A percentile compares a stretch with the other conserved stretches of the same genome.
phyloP scores from a whole-genome alignment of 257 asterid genomes.

The Jacaranda copaia region DNA sequence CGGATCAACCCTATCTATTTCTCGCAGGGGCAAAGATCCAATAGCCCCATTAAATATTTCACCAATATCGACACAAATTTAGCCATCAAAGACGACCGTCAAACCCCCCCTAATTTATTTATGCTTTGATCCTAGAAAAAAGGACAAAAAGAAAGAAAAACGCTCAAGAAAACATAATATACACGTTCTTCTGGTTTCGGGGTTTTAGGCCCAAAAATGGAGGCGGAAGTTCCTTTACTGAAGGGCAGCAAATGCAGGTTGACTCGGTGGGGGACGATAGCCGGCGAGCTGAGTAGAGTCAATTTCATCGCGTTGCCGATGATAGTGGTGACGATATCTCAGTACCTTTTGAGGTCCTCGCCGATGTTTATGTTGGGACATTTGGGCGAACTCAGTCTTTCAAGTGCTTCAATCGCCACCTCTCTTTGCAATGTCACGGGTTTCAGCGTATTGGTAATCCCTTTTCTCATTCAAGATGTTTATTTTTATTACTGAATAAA shows the following conservation, averaged over 20 bases:
- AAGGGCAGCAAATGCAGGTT: conserved; percentile 19
- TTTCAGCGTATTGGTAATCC: conserved; percentile 63
- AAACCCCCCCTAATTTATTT: no score
- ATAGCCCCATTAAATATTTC: no score
- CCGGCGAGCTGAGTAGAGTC: conserved; percentile 59
- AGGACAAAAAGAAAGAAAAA: not conserved
- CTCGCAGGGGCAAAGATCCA: no score
- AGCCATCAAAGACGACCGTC: no score
- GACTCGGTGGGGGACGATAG: conserved; percentile 29
- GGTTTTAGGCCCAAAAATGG: conserved; percentile 26
- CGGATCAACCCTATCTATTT: no score
- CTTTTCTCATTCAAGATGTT: not conserved
- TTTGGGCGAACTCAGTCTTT: conserved; percentile 60
- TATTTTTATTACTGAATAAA: no score
- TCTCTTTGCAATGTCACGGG: conserved; percentile 66
- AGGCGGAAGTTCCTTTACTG: conserved; percentile 42
- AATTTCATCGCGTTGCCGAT: conserved; percentile 68
- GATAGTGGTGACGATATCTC: conserved; percentile 64
- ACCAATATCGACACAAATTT: no score
- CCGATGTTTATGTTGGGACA: conserved; percentile 79
- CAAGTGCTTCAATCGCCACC: conserved; percentile 72
- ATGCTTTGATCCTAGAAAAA: no score
- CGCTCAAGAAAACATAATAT: not conserved
- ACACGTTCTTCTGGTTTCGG: not conserved
- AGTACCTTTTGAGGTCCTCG: conserved; percentile 56